Evolutionary conservation across 2,329 filamentous ascomycete genomes (phyloP).

Genomic region (Talaromyces islandicus): DNA sequence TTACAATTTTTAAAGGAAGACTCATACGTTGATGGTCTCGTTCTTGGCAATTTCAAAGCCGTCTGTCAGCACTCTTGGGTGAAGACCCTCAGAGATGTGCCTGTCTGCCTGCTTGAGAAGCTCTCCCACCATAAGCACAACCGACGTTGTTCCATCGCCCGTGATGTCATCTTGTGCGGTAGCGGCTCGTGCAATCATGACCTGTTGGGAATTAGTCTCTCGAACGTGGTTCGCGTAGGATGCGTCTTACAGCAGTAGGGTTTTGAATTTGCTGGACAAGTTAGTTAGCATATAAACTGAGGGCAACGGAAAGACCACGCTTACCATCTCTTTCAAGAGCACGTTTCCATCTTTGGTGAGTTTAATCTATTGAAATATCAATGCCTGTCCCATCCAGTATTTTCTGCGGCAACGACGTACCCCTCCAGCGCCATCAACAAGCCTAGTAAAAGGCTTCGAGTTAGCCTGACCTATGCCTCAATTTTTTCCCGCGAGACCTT

Average conservation of each 20-base stretch:
- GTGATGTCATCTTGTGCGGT: slow-evolving; percentile 98
- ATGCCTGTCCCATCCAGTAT: slow-evolving; percentile 10
- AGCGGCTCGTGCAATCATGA: slow-evolving; percentile 72
- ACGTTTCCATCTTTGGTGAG: slow-evolving; percentile 98
- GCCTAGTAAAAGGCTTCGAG: slow-evolving; percentile 34
- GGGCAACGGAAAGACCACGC: slow-evolving; percentile 13
- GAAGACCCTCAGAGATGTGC: slow-evolving; percentile 93
- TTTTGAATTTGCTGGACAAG: slow-evolving; percentile 78
- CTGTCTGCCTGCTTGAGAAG: slow-evolving; percentile 95
- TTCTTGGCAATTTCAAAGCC: slow-evolving; percentile 95
- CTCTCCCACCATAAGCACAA: slow-evolving; percentile 91
- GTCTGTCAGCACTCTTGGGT: slow-evolving; percentile 93
- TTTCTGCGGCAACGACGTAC: slow-evolving; percentile 31
- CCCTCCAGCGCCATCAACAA: slow-evolving; percentile 58
- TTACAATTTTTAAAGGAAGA: slow-evolving; percentile 2
- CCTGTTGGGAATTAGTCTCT: slow-evolving; percentile 26
- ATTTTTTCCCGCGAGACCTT: slow-evolving; percentile 16
- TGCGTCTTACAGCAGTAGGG: slow-evolving; percentile 70
- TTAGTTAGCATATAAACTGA: not conserved
- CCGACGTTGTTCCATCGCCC: slow-evolving; percentile 94
- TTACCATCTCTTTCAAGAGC: slow-evolving; percentile 59
- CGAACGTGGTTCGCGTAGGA: slow-evolving; percentile 1
- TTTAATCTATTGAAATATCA: slow-evolving; percentile 65
- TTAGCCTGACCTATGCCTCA: slow-evolving; percentile 16
- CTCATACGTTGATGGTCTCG: slow-evolving; percentile 72